Evolutionary conservation across 192 early-diverging fungal genomes (phyloP).

Genomic region (Rhizophagus clarus): DNA sequence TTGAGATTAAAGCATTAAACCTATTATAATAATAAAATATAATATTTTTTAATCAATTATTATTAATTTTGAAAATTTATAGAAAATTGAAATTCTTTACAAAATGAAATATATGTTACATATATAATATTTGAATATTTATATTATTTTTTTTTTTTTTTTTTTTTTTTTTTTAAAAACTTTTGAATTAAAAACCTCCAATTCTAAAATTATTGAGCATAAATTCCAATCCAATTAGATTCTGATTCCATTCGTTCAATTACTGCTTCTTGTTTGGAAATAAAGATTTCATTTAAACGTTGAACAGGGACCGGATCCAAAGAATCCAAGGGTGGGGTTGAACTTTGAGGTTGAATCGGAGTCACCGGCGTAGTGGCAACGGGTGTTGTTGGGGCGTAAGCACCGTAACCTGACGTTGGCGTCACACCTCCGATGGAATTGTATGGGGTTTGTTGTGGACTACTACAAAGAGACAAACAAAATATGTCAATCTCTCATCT

Average conservation of each 20-base stretch:
- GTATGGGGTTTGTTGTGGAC: conserved; percentile 31
- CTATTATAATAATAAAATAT: neutral
- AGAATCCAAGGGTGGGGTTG: conserved; percentile 16
- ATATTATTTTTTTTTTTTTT: neutral
- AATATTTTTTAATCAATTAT: neutral
- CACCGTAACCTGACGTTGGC: conserved; percentile 10
- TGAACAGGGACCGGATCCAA: conserved; percentile 40
- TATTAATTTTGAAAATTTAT: neutral
- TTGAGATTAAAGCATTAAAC: neutral
- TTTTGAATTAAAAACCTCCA: neutral
- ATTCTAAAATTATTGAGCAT: conserved; percentile 38
- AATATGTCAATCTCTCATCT: neutral
- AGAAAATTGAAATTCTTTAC: neutral
- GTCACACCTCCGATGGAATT: conserved; percentile 28
- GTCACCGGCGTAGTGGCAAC: conserved; percentile 12
- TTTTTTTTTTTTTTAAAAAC: too few relatives aligned
- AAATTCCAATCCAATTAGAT: conserved; percentile 49
- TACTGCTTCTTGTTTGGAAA: conserved; percentile 43
- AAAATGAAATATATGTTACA: neutral
- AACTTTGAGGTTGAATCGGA: conserved; percentile 3
- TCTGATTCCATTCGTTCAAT: conserved; percentile 47
- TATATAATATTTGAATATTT: neutral
- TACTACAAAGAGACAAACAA: neutral
- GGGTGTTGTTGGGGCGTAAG: conserved; percentile 29
- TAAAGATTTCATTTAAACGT: conserved; percentile 33